A percentile compares a stretch with the other conserved stretches of the same genome.
phyloP scores from a whole-genome alignment of 176 grass and related monocot genomes.

The Rhynchospora breviuscula region DNA sequence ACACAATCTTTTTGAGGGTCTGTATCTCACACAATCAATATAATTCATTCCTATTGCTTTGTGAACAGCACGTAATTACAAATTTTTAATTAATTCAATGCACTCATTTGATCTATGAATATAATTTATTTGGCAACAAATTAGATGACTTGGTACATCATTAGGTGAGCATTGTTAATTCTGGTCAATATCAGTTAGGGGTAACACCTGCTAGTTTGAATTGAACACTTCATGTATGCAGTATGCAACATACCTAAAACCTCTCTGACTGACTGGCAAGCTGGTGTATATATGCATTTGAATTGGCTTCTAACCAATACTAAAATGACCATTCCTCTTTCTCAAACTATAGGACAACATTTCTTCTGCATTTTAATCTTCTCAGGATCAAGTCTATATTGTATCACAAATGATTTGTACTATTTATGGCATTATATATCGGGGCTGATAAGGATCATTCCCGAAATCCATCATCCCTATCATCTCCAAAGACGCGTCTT shows the following conservation, averaged over 20 bases:
- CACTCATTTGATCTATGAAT: not conserved
- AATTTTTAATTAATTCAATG: not conserved
- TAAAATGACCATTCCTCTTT: not conserved
- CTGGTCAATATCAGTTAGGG: not conserved
- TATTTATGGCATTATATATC: not conserved
- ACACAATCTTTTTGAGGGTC: not conserved
- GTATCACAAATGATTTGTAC: not conserved
- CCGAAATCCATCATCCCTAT: too few relatives aligned
- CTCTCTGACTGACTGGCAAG: not conserved
- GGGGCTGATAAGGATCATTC: too few relatives aligned
- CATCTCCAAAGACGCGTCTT: too few relatives aligned
- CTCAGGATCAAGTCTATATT: not conserved
- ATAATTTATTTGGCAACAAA: not conserved
- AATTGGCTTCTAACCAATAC: not conserved
- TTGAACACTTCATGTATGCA: constrained; percentile 11
- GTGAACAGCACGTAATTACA: not conserved
- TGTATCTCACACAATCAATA: not conserved
- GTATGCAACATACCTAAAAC: not conserved
- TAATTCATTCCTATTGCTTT: not conserved
- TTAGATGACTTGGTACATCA: not conserved
- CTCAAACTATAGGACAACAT: not conserved
- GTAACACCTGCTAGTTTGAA: constrained; percentile 1
- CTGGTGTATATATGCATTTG: not conserved
- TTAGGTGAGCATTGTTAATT: not conserved
- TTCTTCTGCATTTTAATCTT: not conserved